Evolutionary conservation across 352 stramenopile species (phyloP), one percentile per base, ranked within the genome.

Genomic region (Globisporangium perplexum): DNA sequence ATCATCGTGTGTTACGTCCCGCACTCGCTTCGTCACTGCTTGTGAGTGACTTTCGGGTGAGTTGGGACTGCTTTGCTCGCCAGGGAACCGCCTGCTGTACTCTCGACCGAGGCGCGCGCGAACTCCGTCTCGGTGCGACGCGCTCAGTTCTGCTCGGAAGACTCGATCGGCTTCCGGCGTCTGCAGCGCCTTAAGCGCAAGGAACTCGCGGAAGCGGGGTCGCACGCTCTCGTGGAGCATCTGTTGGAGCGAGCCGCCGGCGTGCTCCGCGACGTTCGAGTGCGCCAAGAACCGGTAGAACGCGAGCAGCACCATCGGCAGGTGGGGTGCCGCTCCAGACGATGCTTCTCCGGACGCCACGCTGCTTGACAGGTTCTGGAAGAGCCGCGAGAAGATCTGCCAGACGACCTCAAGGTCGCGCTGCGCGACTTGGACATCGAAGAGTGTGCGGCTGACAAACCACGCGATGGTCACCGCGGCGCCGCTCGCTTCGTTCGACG

Each of bases 351-450:
- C 2, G 6, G 15, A 12, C 12, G 7, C 18, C 8, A 20, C 15
- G 11, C 46, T 26, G 20, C 30, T 47, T 24, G 55, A 41, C 48
- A 68, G 33, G 1, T 50, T 56, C n/a, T 56, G 50, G 26, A 68
- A 61, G 23, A 65, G 47, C 24, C 59, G 50, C 48, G 52, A 45
- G 5, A 79, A 74, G 22, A 86, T 41, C 48, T 72, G 63, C 60
- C 62, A 77, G n/a, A 75, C 70, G 14, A 84, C 55, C 12, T 64
- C 50, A 20, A 70, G 55, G 48, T 88, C 77, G 12, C 28, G 41
- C 18, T 41, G 35, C 14, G 65, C 61, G n/a, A 83, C 62, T 59
- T 79, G 73, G 5, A 86, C 60, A 44, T 86, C 77, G 31, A 62
- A 74, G 26, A 88, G 52, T 1, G 63, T 46, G 5, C 50, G 43